phyloP scores from a whole-genome alignment of 202 grass and related monocot species.

The Dendrocalamus latiflorus region DNA sequence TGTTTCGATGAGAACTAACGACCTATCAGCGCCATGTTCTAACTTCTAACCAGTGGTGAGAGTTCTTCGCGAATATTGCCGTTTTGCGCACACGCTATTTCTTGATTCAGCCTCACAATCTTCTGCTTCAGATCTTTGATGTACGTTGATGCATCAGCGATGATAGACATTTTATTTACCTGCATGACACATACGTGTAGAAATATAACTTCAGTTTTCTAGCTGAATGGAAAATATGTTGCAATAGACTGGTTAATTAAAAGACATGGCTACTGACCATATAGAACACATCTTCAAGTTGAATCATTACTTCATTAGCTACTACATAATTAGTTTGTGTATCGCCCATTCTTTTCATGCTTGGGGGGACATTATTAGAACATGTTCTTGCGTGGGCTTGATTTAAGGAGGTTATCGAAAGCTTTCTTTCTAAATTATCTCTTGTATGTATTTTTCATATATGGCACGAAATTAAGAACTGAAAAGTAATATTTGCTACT shows the following conservation, averaged over 20 bases:
- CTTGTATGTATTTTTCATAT: background rate
- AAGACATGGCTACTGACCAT: background rate
- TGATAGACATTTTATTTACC: conserved; percentile 57
- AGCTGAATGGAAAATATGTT: background rate
- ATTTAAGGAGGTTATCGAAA: background rate
- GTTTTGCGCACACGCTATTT: conserved; percentile 29
- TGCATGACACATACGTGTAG: background rate
- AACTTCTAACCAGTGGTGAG: conserved; percentile 43
- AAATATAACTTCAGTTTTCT: background rate
- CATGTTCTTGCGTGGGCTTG: background rate
- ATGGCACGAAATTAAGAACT: background rate
- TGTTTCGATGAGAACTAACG: background rate
- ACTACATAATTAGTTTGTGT: background rate
- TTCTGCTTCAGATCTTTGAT: conserved; percentile 79
- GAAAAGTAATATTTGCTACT: background rate
- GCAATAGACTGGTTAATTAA: background rate
- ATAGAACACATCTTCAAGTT: background rate
- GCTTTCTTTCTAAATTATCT: background rate
- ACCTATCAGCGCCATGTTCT: background rate
- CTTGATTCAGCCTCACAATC: conserved; percentile 58
- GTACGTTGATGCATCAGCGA: conserved; percentile 60
- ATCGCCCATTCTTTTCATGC: background rate
- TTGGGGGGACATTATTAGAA: background rate
- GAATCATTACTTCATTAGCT: background rate
- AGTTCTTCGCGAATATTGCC: background rate